Evolutionary conservation across 2,329 filamentous ascomycete genomes (phyloP), one percentile per base, ranked within the genome.

Genomic region (Talaromyces amestolkiae): DNA sequence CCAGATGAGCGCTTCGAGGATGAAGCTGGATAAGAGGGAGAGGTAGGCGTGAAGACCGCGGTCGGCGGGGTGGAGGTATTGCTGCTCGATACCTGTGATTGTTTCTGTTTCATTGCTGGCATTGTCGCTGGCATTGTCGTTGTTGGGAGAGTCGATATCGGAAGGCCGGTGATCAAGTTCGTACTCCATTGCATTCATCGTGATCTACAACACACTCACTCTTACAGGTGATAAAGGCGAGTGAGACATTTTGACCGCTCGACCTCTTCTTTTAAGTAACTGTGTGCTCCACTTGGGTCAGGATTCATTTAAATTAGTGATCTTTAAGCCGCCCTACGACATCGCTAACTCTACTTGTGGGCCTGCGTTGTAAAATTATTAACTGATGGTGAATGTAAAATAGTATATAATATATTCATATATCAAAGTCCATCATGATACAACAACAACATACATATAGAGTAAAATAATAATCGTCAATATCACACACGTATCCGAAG

Each of bases 1-100:
- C 83, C 84, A 87, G 56, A 86, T 78, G 3, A 86, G 72, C 22
- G 80, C 81, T 71, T 87, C 84, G 49, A 86, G 76, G 35, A 82
- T 72, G 69, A 84, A 86, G 58, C 81, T 82, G 0, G 80, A 83
- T 8, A 78, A 76, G 3, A 86, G 73, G 68, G 84, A 83, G 8
- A 84, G 68, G 74, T 77, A 82, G 17, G 79, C 80, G 59, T 76
- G 69, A 69, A 73, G 75, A 9, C 79, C 79, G 31, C 73, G 69
- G 64, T 80, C 78, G 10, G 72, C 71, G 17, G 70, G 74, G n/a
- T 77, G 76, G 10, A 78, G 69, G 9, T 17, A 54, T 35, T 54
- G 49, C 53, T 71, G 66, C n/a, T 54, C 49, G 3, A 54, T 35
- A 27, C 49, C 49, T 13, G 27, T n/a, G 22, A 53, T 53, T n/a